Evolutionary conservation across 2,329 filamentous ascomycete species (phyloP).

Genomic region (Xylaria sp.): DNA sequence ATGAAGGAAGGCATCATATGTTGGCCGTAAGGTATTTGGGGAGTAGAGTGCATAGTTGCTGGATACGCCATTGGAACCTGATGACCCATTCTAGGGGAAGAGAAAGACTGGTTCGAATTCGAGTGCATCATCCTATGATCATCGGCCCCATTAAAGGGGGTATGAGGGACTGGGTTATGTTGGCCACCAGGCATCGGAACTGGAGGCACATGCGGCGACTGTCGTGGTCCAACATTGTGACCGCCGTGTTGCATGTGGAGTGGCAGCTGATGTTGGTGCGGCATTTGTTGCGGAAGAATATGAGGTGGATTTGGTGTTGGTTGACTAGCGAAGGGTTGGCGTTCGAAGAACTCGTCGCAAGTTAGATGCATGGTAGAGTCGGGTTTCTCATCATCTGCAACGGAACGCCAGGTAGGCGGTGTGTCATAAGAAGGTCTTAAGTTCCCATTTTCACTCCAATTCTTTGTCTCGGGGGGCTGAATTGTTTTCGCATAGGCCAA

Average conservation of each 20-base stretch:
- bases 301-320: conserved; percentile 77
- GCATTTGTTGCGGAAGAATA: conserved; percentile 72
- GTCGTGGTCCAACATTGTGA: conserved; percentile 73
- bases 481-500: conserved; percentile 65
- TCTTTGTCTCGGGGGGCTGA: conserved; percentile 63
- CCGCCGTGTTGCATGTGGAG: conserved; percentile 82
- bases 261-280: conserved; percentile 86
- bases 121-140: conserved; percentile 91
- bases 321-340: conserved; percentile 67
- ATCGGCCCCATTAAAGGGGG: conserved; percentile 78
- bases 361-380: conserved; percentile 73
- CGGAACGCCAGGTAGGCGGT: conserved; percentile 82
- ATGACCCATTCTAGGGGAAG: conserved; percentile 81
- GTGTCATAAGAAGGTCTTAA: conserved; percentile 88
- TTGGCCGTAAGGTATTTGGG: conserved; percentile 77
- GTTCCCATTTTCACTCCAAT: conserved; percentile 82
- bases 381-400: conserved; percentile 75
- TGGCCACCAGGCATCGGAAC: conserved; percentile 82
- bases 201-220: conserved; percentile 79
- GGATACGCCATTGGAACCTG: conserved; percentile 77
- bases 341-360: conserved; percentile 84
- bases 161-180: conserved; percentile 73
- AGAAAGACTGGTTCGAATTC: conserved; percentile 84
- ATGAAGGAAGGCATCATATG: conserved; percentile 78
- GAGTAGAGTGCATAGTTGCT: conserved; percentile 73